Evolutionary conservation across 1,284 basidiomycete species (phyloP), one percentile per base, ranked within the genome.

Genomic region (Sporisorium graminicola): DNA sequence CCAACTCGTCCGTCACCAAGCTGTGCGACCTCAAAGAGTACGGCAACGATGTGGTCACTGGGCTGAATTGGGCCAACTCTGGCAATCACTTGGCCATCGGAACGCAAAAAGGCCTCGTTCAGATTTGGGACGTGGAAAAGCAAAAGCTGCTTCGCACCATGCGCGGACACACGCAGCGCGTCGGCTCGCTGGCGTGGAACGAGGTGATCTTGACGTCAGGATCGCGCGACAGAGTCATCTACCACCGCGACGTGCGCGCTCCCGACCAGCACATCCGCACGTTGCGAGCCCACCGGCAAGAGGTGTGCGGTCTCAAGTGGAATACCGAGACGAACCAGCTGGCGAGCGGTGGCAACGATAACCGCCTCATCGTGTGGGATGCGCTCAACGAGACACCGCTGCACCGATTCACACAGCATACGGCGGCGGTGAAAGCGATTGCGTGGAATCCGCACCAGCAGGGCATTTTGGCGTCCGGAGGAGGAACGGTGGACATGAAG

Each of bases 361-460:
- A 99, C 87, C 96, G 97, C 87, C 92, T 99, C 10, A 94, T 94
- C 80, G 94, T 99, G 60, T 99, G 96, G 94, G 94, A 97, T 87
- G 87, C 87, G 52, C 85, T 87, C 70, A 24, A 56, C 75, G 85
- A 83, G 54, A 66, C 78, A 27, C 95, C 95, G 1, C 87, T 98
- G 16, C 95, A 92, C 90, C 93, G 94, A 82, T 99, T 98, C 86
- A 93, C 94, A 63, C 94, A 98, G 76, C 97, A 99, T 84, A 93
- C 92, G 3, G 96, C 97, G 0, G 96, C 96, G 0, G 95, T 99
- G 72, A 99, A 99, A 85, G 96, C 97, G 2, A 91, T 99, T 20
- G 94, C 95, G 1, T 99, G 97, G 96, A 95, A 94, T 84, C 96
- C 96, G 5, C 97, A 99, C 86, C 90, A 97, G 65, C 89, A 92